Evolutionary conservation across 2,329 filamentous ascomycete species (phyloP).

Genomic region (Phialocephala subalpina): DNA sequence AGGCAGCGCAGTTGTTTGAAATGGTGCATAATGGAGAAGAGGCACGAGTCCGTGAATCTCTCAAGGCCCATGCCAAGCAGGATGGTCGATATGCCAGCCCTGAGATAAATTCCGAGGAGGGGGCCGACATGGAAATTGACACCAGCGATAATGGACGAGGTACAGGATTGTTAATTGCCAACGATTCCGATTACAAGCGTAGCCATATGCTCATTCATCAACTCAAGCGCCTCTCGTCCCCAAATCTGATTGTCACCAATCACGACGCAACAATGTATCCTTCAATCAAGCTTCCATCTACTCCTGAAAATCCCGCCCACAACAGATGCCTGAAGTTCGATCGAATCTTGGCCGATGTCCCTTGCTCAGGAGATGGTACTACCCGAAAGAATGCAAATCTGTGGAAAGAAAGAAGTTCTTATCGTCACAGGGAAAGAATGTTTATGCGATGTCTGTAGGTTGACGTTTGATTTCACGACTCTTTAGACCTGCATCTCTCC

Average conservation of each 20-base stretch:
- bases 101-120: conserved; percentile 53
- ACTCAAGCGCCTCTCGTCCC: conserved; percentile 94
- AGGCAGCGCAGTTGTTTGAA: conserved; percentile 94
- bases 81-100: conserved; percentile 64
- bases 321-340: conserved; percentile 93
- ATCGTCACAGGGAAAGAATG: no score
- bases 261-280: conserved; percentile 97
- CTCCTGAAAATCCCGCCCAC: conserved; percentile 60
- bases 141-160: conserved; percentile 81
- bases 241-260: conserved; percentile 96
- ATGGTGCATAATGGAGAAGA: conserved; percentile 95
- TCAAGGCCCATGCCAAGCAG: conserved; percentile 68
- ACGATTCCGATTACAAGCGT: conserved; percentile 96
- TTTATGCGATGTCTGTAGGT: no score
- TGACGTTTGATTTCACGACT: no score
- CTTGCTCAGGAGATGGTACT: conserved; percentile 95
- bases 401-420: no score
- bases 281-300: conserved; percentile 81
- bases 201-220: conserved; percentile 98
- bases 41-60: conserved; percentile 77
- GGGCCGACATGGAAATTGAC: conserved; percentile 59
- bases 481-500: no score
- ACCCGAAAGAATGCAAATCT: conserved; percentile 91
- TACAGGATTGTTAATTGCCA: conserved; percentile 91
- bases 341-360: conserved; percentile 93